A percentile compares a stretch with the other conserved stretches of the same genome.
These are phyloP conservation scores for Sorghum bicolor DNA, from an alignment of 176 grass and related monocot species.

Conservation along the genomic window Sorghum_bicolor_NCBIv3 NC_012878.2:42375001-42375500, in stretches of 20 bases:
- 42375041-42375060: slow-evolving; percentile 64
- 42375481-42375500: neutral
- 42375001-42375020: slow-evolving; percentile 62
- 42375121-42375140: slow-evolving; percentile 46
- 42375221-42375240: neutral
- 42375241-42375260: neutral
- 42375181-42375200: slow-evolving; percentile 89
- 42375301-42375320: neutral
- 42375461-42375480: neutral
- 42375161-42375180: slow-evolving; percentile 30
- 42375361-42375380: neutral
- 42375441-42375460: neutral
- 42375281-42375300: neutral
- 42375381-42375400: neutral
- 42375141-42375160: slow-evolving; percentile 21
- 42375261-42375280: neutral
- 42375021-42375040: slow-evolving; percentile 84
- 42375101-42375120: slow-evolving; percentile 82
- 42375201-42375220: slow-evolving; percentile 89
- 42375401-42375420: neutral
- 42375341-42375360: neutral
- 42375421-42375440: neutral
- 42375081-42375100: slow-evolving; percentile 45
- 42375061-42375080: slow-evolving; percentile 44
- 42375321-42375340: neutral